These are phyloP conservation scores for Lactifluus piperatus DNA, from an alignment of 768 basidiomycete genomes.

Conservation along the genomic window DNA sequence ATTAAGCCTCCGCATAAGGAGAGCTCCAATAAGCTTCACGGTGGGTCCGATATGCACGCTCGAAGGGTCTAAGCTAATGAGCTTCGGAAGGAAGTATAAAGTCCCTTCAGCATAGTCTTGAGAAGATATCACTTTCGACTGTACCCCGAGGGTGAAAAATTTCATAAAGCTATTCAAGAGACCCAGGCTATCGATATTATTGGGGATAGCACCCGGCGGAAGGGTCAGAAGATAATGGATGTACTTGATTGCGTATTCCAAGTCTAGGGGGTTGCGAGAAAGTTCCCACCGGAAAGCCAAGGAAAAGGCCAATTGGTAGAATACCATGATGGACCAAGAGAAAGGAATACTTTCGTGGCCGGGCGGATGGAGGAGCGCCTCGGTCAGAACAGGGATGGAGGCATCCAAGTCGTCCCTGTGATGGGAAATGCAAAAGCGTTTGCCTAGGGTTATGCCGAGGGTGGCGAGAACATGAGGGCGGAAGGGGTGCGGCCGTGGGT, in stretches of 20 bases:
- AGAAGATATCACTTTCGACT: too few species aligned
- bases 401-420: background rate
- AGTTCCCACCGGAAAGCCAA: background rate
- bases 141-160: too few species aligned
- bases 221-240: background rate
- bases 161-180: too few species aligned
- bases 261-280: background rate
- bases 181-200: background rate
- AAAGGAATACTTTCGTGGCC: background rate
- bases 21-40: too few species aligned
- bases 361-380: constrained; percentile 4
- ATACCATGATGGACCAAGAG: background rate
- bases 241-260: background rate
- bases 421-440: background rate
- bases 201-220: background rate
- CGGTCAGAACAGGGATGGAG: background rate
- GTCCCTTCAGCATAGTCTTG: background rate
- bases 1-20: background rate
- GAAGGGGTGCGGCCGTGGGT: background rate
- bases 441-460: background rate
- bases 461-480: background rate
- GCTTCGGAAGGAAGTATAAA: background rate
- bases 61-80: background rate
- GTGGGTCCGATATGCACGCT: background rate
- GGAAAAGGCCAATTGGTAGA: background rate